These are phyloP conservation scores for Mariannaea sp. DNA, from an alignment of 2,329 filamentous ascomycete genomes.

Conservation along the genomic window DNA sequence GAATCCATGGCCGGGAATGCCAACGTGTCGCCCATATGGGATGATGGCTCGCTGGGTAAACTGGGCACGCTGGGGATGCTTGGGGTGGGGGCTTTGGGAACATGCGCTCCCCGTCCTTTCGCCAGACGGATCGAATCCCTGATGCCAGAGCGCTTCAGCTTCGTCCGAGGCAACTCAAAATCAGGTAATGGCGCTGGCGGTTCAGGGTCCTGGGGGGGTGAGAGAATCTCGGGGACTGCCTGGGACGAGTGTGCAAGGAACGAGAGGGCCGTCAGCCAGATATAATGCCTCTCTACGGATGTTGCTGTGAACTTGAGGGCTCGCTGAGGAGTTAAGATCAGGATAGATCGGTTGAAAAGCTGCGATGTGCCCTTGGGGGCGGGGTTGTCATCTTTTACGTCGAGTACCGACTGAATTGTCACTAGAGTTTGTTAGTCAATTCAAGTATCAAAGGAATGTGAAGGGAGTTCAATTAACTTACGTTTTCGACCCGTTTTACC, in stretches of 20 bases:
- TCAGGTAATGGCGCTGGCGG: conserved; percentile 52
- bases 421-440: conserved; percentile 62
- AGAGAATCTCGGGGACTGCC: conserved; percentile 74
- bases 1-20: conserved; percentile 48
- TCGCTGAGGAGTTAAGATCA: conserved; percentile 90
- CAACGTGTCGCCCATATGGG: conserved; percentile 43
- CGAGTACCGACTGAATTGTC: conserved; percentile 91
- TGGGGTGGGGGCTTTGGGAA: conserved; percentile 53
- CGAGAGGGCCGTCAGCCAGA: conserved; percentile 93
- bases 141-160: conserved; percentile 62
- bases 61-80: conserved; percentile 52
- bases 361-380: conserved; percentile 70
- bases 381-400: conserved; percentile 93
- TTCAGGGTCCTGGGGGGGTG: conserved; percentile 52
- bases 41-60: conserved; percentile 45
- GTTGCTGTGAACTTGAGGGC: conserved; percentile 93
- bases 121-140: conserved; percentile 89
- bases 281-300: conserved; percentile 82
- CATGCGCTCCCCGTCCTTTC: conserved; percentile 64
- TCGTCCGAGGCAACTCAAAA: conserved; percentile 54
- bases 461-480: conserved; percentile 64
- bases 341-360: conserved; percentile 89
- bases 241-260: conserved; percentile 92
- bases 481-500: conserved; percentile 94
- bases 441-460: conserved; percentile 15